A percentile compares a stretch with the other conserved stretches of the same genome.
These are phyloP conservation scores for Erythrophleum ivorense DNA, from an alignment of 331 rosid species.

Conservation along the genomic window DNA sequence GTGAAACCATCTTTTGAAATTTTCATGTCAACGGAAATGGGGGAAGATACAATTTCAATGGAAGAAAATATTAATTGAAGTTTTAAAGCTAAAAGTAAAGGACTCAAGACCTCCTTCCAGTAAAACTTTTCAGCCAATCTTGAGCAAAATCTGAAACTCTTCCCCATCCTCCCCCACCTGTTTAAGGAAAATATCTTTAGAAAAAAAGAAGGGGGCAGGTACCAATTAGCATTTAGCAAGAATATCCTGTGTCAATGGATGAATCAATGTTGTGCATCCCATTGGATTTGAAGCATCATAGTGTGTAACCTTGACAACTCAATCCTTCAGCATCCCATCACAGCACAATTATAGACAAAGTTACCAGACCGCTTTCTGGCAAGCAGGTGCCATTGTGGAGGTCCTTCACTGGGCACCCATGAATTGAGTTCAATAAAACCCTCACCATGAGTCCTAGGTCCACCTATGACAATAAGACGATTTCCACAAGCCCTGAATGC, in stretches of 20 bases:
- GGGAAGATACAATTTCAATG: constrained; percentile 58
- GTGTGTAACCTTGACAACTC: constrained; percentile 31
- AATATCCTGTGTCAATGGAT: constrained; percentile 50
- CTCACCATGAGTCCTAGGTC: constrained; percentile 72
- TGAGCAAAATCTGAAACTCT: constrained; percentile 53
- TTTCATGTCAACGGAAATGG: constrained; percentile 59
- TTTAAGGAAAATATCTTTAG: constrained; percentile 39
- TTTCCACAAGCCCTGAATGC: constrained; percentile 92
- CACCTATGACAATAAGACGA: constrained; percentile 81
- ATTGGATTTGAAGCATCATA: constrained; percentile 43
- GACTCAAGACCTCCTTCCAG: constrained; percentile 51
- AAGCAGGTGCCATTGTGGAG: constrained; percentile 82
- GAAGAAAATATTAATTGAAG: constrained; percentile 46
- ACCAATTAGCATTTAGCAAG: constrained; percentile 67
- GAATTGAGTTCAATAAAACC: constrained; percentile 81
- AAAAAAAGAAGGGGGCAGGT: constrained; percentile 42
- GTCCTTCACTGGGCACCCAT: constrained; percentile 90
- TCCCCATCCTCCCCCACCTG: constrained; percentile 54
- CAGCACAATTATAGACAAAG: constrained; percentile 94
- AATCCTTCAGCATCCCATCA: constrained; percentile 84
- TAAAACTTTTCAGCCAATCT: constrained; percentile 56
- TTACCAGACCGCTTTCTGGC: constrained; percentile 68
- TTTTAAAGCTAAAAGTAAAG: constrained; percentile 43
- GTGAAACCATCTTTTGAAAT: constrained; percentile 53
- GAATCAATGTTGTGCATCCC: constrained; percentile 54